These are phyloP conservation scores for Leccinum griseonigrum DNA, from an alignment of 1,284 basidiomycete species.

Conservation along the genomic window DNA sequence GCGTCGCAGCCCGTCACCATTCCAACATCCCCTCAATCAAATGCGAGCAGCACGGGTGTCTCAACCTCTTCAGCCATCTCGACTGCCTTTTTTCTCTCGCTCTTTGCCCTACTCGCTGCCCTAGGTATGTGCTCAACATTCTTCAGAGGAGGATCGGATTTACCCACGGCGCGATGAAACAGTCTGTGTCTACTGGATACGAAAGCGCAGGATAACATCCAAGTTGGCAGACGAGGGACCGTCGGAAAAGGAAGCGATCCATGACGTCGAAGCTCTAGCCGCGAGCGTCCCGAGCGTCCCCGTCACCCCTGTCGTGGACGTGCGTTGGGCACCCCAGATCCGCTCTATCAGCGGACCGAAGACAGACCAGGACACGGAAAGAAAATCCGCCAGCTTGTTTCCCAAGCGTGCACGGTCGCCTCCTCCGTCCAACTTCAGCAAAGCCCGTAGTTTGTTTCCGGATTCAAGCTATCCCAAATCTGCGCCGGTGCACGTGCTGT, in stretches of 20 bases:
- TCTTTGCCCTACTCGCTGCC: conserved; percentile 14
- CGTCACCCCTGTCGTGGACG: conserved; percentile 24
- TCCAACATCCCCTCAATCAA: conserved; percentile 2
- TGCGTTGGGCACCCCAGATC: conserved; percentile 44
- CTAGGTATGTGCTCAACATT: conserved; percentile 19
- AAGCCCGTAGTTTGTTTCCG: conserved; percentile 1
- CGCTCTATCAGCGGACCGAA: conserved; percentile 27
- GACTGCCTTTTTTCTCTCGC: conserved; percentile 12
- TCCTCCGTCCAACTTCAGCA: conserved; percentile 12
- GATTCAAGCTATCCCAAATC: conserved; percentile 17
- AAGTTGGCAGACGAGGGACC: conserved; percentile 4
- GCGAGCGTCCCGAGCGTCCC: conserved; percentile 21
- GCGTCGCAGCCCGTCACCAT: not conserved
- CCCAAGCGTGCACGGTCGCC: conserved; percentile 25
- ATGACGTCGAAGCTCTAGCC: conserved; percentile 21
- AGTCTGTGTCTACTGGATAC: conserved; percentile 9
- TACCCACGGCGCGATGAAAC: conserved; percentile 12
- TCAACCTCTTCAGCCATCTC: conserved; percentile 4
- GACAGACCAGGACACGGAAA: conserved; percentile 2
- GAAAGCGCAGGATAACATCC: conserved; percentile 4
- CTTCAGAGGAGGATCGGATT: not conserved
- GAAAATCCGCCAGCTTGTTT: not conserved
- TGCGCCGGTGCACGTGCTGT: conserved; percentile 14
- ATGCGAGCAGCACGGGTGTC: not conserved
- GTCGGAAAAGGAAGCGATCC: conserved; percentile 1